A percentile compares a stretch with the other conserved stretches of the same genome.
These are phyloP conservation scores for Clavispora fructus DNA, from an alignment of 805 yeast genomes.

Conservation along the genomic window DNA sequence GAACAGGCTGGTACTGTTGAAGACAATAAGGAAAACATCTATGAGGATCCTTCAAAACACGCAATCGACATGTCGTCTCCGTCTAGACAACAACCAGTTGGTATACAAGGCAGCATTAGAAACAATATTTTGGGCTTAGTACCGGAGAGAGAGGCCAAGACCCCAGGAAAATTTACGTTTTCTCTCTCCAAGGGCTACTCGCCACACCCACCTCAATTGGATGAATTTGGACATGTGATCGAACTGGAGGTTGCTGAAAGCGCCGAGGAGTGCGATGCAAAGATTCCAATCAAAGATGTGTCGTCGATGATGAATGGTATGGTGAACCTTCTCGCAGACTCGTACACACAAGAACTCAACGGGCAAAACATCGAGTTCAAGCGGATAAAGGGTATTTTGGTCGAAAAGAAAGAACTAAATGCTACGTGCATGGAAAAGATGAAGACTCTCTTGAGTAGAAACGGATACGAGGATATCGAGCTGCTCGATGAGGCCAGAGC, in stretches of 20 bases:
- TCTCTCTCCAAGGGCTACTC: slow-evolving; percentile 14
- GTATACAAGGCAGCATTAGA: not conserved
- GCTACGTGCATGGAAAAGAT: slow-evolving; percentile 21
- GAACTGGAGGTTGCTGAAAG: slow-evolving; percentile 7
- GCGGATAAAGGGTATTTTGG: slow-evolving; percentile 35
- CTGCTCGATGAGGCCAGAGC: slow-evolving; percentile 24
- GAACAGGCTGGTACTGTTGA: slow-evolving; percentile 19
- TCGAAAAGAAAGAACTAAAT: slow-evolving; percentile 45
- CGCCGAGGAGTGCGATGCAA: slow-evolving; percentile 18
- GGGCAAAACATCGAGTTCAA: slow-evolving; percentile 26
- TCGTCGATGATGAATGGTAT: slow-evolving; percentile 33
- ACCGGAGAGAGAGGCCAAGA: slow-evolving; percentile 19
- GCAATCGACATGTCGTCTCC: slow-evolving; percentile 7
- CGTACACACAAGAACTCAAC: slow-evolving; percentile 50
- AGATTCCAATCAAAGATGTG: slow-evolving; percentile 28
- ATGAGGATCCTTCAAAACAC: slow-evolving; percentile 28
- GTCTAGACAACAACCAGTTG: not conserved
- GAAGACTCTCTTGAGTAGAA: slow-evolving; percentile 23
- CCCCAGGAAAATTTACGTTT: not conserved
- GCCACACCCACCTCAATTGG: slow-evolving; percentile 32
- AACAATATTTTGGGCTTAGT: slow-evolving; percentile 29
- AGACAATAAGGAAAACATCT: slow-evolving; percentile 47
- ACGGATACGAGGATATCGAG: slow-evolving; percentile 23
- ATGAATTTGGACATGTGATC: slow-evolving; percentile 24
- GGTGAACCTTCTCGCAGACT: slow-evolving; percentile 45